Evolutionary conservation across 2,329 filamentous ascomycete genomes (phyloP).

Genomic region (Tolypocladium pustulatum): DNA sequence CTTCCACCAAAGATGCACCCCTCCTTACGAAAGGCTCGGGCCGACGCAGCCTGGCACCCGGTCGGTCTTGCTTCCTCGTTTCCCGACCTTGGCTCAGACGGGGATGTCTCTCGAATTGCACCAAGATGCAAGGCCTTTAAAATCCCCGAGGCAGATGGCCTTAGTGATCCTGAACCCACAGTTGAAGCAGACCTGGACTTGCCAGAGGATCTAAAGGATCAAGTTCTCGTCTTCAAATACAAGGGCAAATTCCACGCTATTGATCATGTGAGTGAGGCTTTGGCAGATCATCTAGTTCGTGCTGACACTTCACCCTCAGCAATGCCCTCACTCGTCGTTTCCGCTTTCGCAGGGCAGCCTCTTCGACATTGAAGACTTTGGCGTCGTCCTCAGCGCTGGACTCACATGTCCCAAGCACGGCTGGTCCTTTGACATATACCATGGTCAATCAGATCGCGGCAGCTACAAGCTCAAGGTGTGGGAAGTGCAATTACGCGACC

Average conservation of each 20-base stretch:
- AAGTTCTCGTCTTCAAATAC: constrained; percentile 57
- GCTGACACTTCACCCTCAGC: constrained; percentile 22
- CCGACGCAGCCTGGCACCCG: constrained; percentile 33
- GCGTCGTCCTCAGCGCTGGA: constrained; percentile 49
- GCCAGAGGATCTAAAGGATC: constrained; percentile 36
- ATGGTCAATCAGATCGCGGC: constrained; percentile 50
- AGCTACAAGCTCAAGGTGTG: constrained; percentile 52
- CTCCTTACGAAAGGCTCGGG: constrained; percentile 6
- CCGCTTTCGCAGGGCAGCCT: constrained; percentile 52
- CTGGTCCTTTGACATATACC: constrained; percentile 61
- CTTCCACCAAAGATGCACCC: constrained; percentile 11
- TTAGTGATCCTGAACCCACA: constrained; percentile 24
- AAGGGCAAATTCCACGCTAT: constrained; percentile 55
- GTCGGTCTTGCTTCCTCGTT: constrained; percentile 45
- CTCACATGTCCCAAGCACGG: constrained; percentile 58
- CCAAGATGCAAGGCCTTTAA: constrained; percentile 49
- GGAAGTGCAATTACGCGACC: constrained; percentile 47
- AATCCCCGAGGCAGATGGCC: constrained; percentile 29
- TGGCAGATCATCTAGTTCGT: constrained; percentile 1
- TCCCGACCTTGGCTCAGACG: constrained; percentile 36
- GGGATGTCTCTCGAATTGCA: constrained; percentile 26
- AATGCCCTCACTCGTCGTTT: constrained; percentile 58
- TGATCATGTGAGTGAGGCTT: constrained; percentile 48
- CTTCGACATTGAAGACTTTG: constrained; percentile 67
- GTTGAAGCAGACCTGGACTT: constrained; percentile 20